Percentiles rank a stretch among this genome's conserved stretches.
These are phyloP conservation scores for Clonostachys sp. DNA, from an alignment of 2,329 filamentous ascomycete species.

Conservation along the genomic window DNA sequence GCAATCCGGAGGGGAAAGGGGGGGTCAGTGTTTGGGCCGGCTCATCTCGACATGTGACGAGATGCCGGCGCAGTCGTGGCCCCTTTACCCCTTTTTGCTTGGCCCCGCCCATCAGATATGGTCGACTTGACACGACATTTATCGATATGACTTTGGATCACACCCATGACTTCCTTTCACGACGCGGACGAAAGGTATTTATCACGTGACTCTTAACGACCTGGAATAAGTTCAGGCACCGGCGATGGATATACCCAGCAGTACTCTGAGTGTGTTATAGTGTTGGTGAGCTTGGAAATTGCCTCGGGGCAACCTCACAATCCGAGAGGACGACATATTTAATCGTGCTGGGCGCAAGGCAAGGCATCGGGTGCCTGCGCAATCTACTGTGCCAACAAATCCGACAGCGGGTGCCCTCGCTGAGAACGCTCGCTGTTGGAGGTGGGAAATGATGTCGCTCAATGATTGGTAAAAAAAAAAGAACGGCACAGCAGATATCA, in stretches of 20 bases:
- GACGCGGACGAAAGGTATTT: background rate
- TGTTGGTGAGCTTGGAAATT: conserved; percentile 3
- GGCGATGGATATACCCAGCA: conserved; percentile 10
- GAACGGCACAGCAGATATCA: too few relatives aligned
- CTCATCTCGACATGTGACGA: background rate
- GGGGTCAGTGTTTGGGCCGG: background rate
- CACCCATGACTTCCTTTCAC: background rate
- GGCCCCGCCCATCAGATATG: too few relatives aligned
- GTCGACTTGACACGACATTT: background rate
- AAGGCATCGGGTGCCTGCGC: too few relatives aligned
- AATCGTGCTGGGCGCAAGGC: too few relatives aligned
- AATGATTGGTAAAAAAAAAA: too few relatives aligned
- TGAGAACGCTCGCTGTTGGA: too few relatives aligned
- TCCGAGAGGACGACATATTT: too few relatives aligned
- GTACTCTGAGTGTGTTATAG: conserved; percentile 4
- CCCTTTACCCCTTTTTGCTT: background rate
- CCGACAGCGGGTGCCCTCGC: too few relatives aligned
- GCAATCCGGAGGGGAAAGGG: background rate
- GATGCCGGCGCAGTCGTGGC: background rate
- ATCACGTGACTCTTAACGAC: conserved; percentile 1
- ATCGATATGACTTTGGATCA: conserved; percentile 1
- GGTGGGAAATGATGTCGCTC: too few relatives aligned
- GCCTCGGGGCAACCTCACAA: too few relatives aligned
- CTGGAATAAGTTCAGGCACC: conserved; percentile 2
- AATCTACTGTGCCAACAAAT: too few relatives aligned